These are phyloP conservation scores for Pichia terricola DNA, from an alignment of 1,139 yeast genomes.

Conservation along the genomic window DNA sequence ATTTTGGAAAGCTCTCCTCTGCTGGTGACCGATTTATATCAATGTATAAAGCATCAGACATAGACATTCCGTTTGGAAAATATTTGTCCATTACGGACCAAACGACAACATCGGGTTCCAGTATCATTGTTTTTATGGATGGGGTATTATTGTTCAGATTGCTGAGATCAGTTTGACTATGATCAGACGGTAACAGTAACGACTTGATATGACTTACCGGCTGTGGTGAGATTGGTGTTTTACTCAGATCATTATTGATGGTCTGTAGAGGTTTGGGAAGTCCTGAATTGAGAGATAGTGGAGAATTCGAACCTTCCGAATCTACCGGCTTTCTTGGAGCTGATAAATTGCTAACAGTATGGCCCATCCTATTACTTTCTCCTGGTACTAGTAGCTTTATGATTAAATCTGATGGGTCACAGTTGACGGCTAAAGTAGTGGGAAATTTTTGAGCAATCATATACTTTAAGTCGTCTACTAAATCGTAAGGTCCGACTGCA, in stretches of 20 bases:
- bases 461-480: conserved; percentile 67
- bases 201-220: conserved; percentile 12
- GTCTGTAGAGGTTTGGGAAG: conserved; percentile 3
- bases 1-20: not conserved
- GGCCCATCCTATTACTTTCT: too few species aligned
- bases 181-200: conserved; percentile 4
- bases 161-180: not conserved
- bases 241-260: conserved; percentile 4
- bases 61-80: conserved; percentile 61
- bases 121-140: conserved; percentile 14
- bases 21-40: conserved; percentile 22
- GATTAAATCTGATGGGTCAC: conserved; percentile 62
- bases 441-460: conserved; percentile 57
- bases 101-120: conserved; percentile 60
- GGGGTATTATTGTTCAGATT: not conserved
- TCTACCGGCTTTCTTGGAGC: not conserved
- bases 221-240: conserved; percentile 10
- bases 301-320: conserved; percentile 4
- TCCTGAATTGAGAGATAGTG: not conserved
- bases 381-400: conserved; percentile 30
- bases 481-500: conserved; percentile 41
- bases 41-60: conserved; percentile 58
- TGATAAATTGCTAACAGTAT: too few species aligned
- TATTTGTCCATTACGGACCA: conserved; percentile 50
- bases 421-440: conserved; percentile 48